A percentile compares a stretch with the other conserved stretches of the same genome.
Evolutionary conservation across 352 stramenopile genomes (phyloP).

Genomic region (Pythium apleroticum): DNA sequence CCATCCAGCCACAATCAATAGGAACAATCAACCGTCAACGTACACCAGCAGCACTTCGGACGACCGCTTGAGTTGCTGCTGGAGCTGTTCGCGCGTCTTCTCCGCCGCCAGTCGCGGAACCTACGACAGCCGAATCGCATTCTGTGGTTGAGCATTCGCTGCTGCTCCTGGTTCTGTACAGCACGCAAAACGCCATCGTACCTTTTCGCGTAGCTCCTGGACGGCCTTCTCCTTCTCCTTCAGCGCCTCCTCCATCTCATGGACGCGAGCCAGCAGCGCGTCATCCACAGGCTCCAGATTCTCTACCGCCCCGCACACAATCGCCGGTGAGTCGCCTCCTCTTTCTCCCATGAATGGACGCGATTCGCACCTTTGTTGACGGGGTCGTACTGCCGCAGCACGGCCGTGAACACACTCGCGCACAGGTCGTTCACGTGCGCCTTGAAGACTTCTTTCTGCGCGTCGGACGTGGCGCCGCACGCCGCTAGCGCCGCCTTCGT

Average conservation of each 20-base stretch:
- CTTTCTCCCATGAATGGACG: too few relatives aligned
- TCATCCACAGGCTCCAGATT: slow-evolving; percentile 60
- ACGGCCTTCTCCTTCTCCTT: slow-evolving; percentile 55
- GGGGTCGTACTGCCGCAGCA: slow-evolving; percentile 71
- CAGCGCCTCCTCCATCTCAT: slow-evolving; percentile 49
- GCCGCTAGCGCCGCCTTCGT: slow-evolving; percentile 45
- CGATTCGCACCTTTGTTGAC: slow-evolving; percentile 62
- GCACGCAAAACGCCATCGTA: slow-evolving; percentile 14
- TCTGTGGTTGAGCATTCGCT: not conserved
- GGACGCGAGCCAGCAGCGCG: slow-evolving; percentile 38
- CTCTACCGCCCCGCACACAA: slow-evolving; percentile 32
- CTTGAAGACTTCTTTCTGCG: slow-evolving; percentile 73
- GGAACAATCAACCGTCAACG: not conserved
- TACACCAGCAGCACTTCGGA: slow-evolving; percentile 52
- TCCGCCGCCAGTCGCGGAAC: slow-evolving; percentile 54
- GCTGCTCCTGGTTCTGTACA: too few relatives aligned
- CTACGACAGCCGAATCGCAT: slow-evolving; percentile 21
- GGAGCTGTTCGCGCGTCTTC: slow-evolving; percentile 50
- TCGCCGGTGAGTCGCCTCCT: not conserved
- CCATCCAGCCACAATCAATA: not conserved
- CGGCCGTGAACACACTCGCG: slow-evolving; percentile 65
- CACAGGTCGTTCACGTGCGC: slow-evolving; percentile 76
- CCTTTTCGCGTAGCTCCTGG: slow-evolving; percentile 57
- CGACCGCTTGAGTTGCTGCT: slow-evolving; percentile 54
- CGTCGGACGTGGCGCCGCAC: slow-evolving; percentile 46